Evolutionary conservation across 208 protist genomes (phyloP).

Genomic region (Phytomonas francai): DNA sequence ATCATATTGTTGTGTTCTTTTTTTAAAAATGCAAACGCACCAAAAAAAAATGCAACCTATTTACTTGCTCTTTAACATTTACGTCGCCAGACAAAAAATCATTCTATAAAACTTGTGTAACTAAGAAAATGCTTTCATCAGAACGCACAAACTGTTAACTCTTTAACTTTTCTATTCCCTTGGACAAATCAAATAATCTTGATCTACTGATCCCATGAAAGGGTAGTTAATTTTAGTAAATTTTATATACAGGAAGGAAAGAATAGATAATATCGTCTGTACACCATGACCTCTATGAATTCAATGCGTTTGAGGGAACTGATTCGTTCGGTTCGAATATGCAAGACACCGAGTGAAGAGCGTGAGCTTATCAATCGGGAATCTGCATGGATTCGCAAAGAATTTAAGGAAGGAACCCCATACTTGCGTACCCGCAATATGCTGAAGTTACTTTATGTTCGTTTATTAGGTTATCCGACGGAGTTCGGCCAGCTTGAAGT

Average conservation of each 20-base stretch:
- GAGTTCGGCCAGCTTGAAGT: conserved; percentile 99
- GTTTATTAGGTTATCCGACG: conserved; percentile 98
- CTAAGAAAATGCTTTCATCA: not conserved
- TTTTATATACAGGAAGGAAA: too few species aligned
- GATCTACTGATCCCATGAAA: not conserved
- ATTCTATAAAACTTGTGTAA: not conserved
- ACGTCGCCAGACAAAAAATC: not conserved
- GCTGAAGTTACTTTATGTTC: conserved; percentile 99
- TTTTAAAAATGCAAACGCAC: too few species aligned
- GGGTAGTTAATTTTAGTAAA: not conserved
- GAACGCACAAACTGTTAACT: not conserved
- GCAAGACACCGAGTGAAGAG: conserved; percentile 96
- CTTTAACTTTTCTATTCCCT: conserved; percentile 1
- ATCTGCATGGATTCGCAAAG: conserved; percentile 91
- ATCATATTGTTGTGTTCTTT: too few species aligned
- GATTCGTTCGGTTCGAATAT: conserved; percentile 94
- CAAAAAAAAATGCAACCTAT: not conserved
- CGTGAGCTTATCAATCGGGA: conserved; percentile 94
- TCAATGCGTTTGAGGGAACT: conserved; percentile 91
- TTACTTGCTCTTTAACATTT: not conserved
- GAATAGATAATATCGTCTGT: not conserved
- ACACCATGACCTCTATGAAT: conserved; percentile 59
- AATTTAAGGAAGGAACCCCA: conserved; percentile 89
- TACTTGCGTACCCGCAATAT: conserved; percentile 96
- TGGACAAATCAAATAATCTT: not conserved